These are phyloP conservation scores for Capsicum rhomboideum DNA, from an alignment of 257 asterid genomes.

Conservation along the genomic window DNA sequence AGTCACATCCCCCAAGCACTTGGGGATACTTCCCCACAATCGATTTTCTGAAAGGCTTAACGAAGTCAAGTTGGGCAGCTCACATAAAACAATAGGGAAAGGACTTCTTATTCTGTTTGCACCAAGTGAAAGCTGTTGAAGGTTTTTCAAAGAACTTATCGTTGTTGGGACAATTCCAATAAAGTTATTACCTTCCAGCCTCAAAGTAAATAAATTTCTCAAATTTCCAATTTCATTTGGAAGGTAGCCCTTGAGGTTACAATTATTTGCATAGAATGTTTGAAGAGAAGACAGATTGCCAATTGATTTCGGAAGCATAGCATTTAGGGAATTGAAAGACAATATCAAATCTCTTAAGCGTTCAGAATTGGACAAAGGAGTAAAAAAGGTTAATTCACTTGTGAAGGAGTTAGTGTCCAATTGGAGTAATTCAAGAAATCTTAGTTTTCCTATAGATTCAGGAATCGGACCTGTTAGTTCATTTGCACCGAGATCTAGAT, in stretches of 20 bases:
- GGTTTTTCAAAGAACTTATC: not conserved
- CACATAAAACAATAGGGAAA: slow-evolving; percentile 9
- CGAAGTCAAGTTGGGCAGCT: not conserved
- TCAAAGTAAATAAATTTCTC: slow-evolving; percentile 1
- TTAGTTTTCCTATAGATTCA: not conserved
- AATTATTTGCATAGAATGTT: not conserved
- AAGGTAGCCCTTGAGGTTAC: not conserved
- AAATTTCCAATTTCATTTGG: slow-evolving; percentile 16
- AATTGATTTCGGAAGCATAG: not conserved
- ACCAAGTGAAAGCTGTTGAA: slow-evolving; percentile 2
- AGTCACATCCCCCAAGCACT: slow-evolving; percentile 20
- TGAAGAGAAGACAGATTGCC: not conserved
- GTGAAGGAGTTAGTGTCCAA: not conserved
- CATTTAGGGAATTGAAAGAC: not conserved
- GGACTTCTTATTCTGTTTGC: slow-evolving; percentile 8
- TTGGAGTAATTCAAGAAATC: not conserved
- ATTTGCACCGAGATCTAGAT: not conserved
- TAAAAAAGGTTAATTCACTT: slow-evolving; percentile 9
- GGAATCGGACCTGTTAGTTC: slow-evolving; percentile 6
- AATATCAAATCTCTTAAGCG: not conserved
- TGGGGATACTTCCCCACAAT: slow-evolving; percentile 14
- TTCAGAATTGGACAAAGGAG: slow-evolving; percentile 19
- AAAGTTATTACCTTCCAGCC: slow-evolving; percentile 7
- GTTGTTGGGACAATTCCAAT: slow-evolving; percentile 16
- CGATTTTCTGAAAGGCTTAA: slow-evolving; percentile 6